Conservation (phyloP, 129 eudicot genomes). For the Glebionis coronaria region DNA sequence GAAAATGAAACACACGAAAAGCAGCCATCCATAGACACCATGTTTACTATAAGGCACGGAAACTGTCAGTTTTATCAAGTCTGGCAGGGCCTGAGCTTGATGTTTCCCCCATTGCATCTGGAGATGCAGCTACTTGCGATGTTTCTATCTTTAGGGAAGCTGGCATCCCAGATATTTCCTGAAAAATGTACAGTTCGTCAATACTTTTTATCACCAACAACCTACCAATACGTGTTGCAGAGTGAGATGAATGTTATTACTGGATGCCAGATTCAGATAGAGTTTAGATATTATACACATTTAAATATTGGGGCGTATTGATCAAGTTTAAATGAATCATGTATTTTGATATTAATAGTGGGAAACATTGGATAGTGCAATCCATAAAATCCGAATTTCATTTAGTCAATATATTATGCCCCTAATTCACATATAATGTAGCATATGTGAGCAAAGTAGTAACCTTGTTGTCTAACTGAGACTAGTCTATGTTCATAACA, state of each 20-base stretch:
- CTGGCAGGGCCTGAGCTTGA: constrained; percentile 83
- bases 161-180: constrained; percentile 96
- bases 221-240: background rate
- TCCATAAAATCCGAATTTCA: background rate
- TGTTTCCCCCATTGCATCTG: constrained; percentile 78
- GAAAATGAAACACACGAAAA: background rate
- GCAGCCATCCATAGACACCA: background rate
- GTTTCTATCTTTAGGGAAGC: constrained; percentile 65
- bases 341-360: background rate
- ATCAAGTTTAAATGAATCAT: background rate
- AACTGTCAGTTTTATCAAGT: constrained; percentile 76
- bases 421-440: background rate
- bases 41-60: constrained; percentile 47
- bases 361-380: background rate
- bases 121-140: constrained; percentile 52
- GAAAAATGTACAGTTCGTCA: constrained; percentile 12
- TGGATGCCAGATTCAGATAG: background rate
- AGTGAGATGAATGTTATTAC: background rate
- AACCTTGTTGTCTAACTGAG: too few relatives aligned
- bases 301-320: background rate
- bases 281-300: background rate
- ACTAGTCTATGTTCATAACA: too few relatives aligned
- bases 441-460: background rate
- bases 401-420: background rate
- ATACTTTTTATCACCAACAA: constrained; percentile 3